Percentiles rank a stretch among this genome's conserved stretches.
phyloP scores from a whole-genome alignment of 306 rosid genomes.

The Prunus padus region DNA sequence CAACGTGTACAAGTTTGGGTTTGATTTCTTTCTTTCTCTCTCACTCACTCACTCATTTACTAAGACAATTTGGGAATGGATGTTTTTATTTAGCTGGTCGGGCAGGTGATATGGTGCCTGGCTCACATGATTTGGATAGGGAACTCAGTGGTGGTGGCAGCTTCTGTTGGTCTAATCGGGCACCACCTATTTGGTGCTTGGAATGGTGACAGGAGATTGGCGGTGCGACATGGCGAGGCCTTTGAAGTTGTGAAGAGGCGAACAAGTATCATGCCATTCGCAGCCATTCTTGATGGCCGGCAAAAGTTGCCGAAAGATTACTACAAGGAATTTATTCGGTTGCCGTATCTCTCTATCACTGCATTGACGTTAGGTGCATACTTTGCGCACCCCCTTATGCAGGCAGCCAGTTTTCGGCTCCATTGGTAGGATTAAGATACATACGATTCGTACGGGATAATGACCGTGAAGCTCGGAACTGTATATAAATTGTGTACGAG shows the following conservation, averaged over 20 bases:
- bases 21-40: not conserved
- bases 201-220: slow-evolving; percentile 88
- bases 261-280: slow-evolving; percentile 83
- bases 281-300: slow-evolving; percentile 86
- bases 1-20: not conserved
- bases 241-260: slow-evolving; percentile 62
- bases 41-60: not conserved
- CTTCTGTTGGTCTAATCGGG: slow-evolving; percentile 78
- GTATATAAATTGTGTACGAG: not conserved
- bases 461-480: not conserved
- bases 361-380: slow-evolving; percentile 81
- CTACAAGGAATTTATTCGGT: slow-evolving; percentile 80
- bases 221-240: slow-evolving; percentile 55
- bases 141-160: slow-evolving; percentile 79
- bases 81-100: slow-evolving; percentile 63
- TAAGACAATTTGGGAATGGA: not conserved
- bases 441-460: not conserved
- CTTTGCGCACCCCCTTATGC: slow-evolving; percentile 91
- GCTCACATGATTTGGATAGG: slow-evolving; percentile 96
- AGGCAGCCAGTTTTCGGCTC: slow-evolving; percentile 71
- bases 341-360: slow-evolving; percentile 78
- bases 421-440: slow-evolving; percentile 60
- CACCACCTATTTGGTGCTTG: slow-evolving; percentile 94
- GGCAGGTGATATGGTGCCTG: slow-evolving; percentile 93
- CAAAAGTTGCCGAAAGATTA: slow-evolving; percentile 78